Conservation (phyloP, 2,329 filamentous ascomycete genomes). For the Incumbomyces lentus region DNA sequence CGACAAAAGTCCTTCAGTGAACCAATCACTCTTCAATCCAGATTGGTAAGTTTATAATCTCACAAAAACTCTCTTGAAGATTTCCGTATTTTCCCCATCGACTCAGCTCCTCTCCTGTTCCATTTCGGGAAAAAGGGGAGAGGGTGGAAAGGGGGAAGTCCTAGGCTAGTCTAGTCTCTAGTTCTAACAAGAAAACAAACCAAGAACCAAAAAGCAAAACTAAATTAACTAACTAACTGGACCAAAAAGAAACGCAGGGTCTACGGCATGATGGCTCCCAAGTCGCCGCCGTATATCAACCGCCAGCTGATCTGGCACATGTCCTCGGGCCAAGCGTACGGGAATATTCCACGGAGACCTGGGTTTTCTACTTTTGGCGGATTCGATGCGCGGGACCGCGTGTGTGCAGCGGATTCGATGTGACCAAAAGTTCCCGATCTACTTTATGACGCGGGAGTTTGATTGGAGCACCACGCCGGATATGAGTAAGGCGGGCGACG, state of each 20-base stretch:
- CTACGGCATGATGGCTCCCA: constrained; percentile 41
- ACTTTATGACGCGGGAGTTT: constrained; percentile 37
- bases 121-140: too few species aligned
- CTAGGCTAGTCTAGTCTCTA: too few species aligned
- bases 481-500: constrained; percentile 35
- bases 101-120: too few species aligned
- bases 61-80: too few species aligned
- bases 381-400: constrained; percentile 38
- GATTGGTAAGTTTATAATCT: too few species aligned
- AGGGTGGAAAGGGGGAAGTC: too few species aligned
- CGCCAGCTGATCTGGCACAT: constrained; percentile 32
- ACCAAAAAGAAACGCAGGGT: too few species aligned
- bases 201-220: too few species aligned
- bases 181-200: too few species aligned
- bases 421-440: constrained; percentile 38
- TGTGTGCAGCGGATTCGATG: constrained; percentile 38
- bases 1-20: constrained; percentile 38
- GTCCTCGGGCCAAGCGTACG: constrained; percentile 41
- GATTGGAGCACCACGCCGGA: constrained; percentile 32
- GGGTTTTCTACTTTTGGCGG: constrained; percentile 42
- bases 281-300: constrained; percentile 38
- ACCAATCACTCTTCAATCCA: constrained; percentile 38
- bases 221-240: too few species aligned
- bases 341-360: constrained; percentile 43
- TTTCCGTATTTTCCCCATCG: too few species aligned